Evolutionary conservation across 2,329 filamentous ascomycete genomes (phyloP), one percentile per base, ranked within the genome.

Genomic region (Aulographum hederae): DNA sequence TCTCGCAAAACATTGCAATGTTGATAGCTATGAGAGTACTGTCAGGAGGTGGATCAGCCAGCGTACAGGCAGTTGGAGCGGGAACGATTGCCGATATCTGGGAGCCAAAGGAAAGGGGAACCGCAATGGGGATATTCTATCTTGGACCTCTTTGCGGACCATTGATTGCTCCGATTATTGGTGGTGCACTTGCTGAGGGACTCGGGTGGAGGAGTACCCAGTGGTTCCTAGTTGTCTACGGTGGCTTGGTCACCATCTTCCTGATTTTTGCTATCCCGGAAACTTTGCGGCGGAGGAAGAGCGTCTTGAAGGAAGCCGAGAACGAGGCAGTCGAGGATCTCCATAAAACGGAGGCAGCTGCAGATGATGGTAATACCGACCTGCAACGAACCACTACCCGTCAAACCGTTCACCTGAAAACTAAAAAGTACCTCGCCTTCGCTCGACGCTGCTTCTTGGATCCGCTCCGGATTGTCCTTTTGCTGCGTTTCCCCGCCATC

Each of bases 161-260:
- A 6, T 37, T 53, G 2, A 41, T 55, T 29, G 51, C 50, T 2
- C 52, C 52, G 5, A 53, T 55, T 19, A 45, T 55, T 14, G 52
- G 52, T n/a, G 52, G 52, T 18, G 48, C 40, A 4, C 32, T 55
- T 10, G 45, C 45, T 1, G 32, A 48, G 25, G 41, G 39, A 0
- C 39, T 54, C 2, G 49, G 50, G 1, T 55, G 52, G 52, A 34
- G 52, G 33, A 50, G 50, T 28, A 55, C 52, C 3, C 51, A 51
- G 30, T 55, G 51, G 51, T 54, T 53, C 18, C 38, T 54, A 8
- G 49, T 51, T 19, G 45, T 52, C 6, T 54, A 51, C 18, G 52
- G 51, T n/a, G 44, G 41, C 4, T 28, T 46, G 18, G 50, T 50
- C 3, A 35, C 49, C 6, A 31, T 50, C 10, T 39, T 47, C 11